Base-by-base conservation (phyloP, 345 rosid species). In the Leavenworthia alabamica region DNA sequence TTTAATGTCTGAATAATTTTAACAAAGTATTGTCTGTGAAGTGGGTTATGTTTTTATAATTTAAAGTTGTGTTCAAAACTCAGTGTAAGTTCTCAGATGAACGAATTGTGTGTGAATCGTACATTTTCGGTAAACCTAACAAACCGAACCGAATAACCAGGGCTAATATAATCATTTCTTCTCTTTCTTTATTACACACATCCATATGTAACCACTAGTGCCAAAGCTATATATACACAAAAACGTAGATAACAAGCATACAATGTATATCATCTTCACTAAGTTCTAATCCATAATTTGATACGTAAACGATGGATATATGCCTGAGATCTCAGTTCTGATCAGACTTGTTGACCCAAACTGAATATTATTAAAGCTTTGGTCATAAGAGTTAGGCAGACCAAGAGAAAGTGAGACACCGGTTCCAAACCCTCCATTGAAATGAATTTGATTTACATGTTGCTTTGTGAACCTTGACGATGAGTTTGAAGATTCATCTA, bases 321-420 rank as follows among this genome's bases (percentile, higher is more conserved):
- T 49, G 22, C 66, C 39, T 12, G 43, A 59, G 46, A 41, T 40
- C 45, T 59, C 64, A 17, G 45, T 50, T 48, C 26, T n/a, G n/a
- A n/a, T n/a, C 58, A 39, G 40, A 53, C 55, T 59, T 50, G 47
- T 68, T 3, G 48, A 56, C 8, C 47, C 73, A 42, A 68, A 68
- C 20, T 68, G 61, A 51, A 68, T 50, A 23, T 24, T 32, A 23
- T 32, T 68, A 11, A 68, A 43, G 24, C 39, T 42, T 60, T 68
- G 69, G 75, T 74, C 78, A 27, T 79, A 82, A 17, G 80, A 60
- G 20, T 79, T 73, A 7, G 89, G 89, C 27, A 82, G 79, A 10
- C 91, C 89, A 24, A 84, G 89, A 33, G 84, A 81, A 31, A 87
- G 86, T 1, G 91, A 85, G 39, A 83, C 82, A 1, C 41, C 2